Evolutionary conservation across 164 flowering plant species (phyloP).

Genomic region (Taxillus chinensis): DNA sequence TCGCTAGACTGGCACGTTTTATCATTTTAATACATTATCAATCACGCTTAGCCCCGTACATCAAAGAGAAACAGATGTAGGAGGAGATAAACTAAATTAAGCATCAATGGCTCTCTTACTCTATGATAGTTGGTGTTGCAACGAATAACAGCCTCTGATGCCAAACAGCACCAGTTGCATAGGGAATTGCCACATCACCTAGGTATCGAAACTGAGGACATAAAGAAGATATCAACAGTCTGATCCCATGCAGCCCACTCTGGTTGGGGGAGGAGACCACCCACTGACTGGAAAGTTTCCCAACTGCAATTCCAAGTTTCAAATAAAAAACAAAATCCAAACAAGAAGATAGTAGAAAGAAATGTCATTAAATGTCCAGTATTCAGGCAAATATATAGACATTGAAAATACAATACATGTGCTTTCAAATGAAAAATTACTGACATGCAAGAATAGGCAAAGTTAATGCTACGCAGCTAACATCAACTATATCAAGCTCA

Average conservation of each 20-base stretch:
- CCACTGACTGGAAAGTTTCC: slow-evolving; percentile 95
- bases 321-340: neutral
- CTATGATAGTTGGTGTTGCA: slow-evolving; percentile 91
- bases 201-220: slow-evolving; percentile 95
- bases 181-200: slow-evolving; percentile 96
- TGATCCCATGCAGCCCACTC: slow-evolving; percentile 99
- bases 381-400: neutral
- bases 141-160: slow-evolving; percentile 97
- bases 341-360: neutral
- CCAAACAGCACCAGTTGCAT: slow-evolving; percentile 96
- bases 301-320: slow-evolving; percentile 49
- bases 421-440: too few relatives aligned
- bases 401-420: neutral
- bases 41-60: too few relatives aligned
- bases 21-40: too few relatives aligned
- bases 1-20: too few relatives aligned
- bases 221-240: slow-evolving; percentile 82
- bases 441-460: too few relatives aligned
- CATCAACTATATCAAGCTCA: too few relatives aligned
- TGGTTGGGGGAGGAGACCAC: slow-evolving; percentile 93
- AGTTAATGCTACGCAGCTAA: too few relatives aligned
- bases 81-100: neutral
- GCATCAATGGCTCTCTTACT: slow-evolving; percentile 35
- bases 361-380: neutral
- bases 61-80: too few relatives aligned